A percentile compares a stretch with the other conserved stretches of the same genome.
These are phyloP conservation scores for Chrysanthemum lavandulifolium DNA, from an alignment of 129 eudicot species.

Conservation along the genomic window DNA sequence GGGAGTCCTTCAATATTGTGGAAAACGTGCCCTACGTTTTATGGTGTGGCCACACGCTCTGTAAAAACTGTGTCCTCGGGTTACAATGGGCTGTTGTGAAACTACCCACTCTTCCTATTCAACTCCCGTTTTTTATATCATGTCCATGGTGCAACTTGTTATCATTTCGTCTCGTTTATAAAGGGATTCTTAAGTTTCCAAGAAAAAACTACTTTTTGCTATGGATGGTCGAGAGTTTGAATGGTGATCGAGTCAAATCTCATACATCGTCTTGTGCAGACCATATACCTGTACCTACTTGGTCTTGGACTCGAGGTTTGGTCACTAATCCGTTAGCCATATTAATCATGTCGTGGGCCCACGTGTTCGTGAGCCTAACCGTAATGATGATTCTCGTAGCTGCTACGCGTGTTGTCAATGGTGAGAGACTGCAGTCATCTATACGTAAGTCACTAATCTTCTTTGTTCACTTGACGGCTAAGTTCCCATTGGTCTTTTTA, in stretches of 20 bases:
- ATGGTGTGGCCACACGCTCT: conserved; percentile 64
- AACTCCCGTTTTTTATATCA: conserved; percentile 53
- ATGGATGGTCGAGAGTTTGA: conserved; percentile 69
- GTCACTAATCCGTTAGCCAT: conserved; percentile 26
- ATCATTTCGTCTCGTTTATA: conserved; percentile 46
- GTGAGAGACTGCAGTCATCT: conserved; percentile 43
- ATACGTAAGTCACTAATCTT: conserved; percentile 48
- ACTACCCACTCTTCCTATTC: conserved; percentile 54
- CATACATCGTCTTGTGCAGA: conserved; percentile 40
- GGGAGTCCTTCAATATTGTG: conserved; percentile 61
- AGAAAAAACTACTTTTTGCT: conserved; percentile 55
- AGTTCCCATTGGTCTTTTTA: conserved; percentile 52
- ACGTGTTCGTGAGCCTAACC: conserved; percentile 21
- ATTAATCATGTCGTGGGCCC: conserved; percentile 15
- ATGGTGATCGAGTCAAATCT: conserved; percentile 50
- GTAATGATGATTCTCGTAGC: conserved; percentile 9
- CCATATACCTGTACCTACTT: conserved; percentile 21
- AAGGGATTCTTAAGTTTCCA: conserved; percentile 47
- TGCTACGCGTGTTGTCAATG: conserved; percentile 23
- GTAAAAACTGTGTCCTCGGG: conserved; percentile 59
- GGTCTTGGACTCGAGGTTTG: conserved; percentile 32
- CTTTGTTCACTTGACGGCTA: conserved; percentile 55
- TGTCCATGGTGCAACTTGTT: conserved; percentile 62
- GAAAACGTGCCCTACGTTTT: conserved; percentile 56
- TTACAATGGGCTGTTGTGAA: conserved; percentile 58